phyloP scores from a whole-genome alignment of 2,329 filamentous ascomycete species.

The Paecilomyces formosus region DNA sequence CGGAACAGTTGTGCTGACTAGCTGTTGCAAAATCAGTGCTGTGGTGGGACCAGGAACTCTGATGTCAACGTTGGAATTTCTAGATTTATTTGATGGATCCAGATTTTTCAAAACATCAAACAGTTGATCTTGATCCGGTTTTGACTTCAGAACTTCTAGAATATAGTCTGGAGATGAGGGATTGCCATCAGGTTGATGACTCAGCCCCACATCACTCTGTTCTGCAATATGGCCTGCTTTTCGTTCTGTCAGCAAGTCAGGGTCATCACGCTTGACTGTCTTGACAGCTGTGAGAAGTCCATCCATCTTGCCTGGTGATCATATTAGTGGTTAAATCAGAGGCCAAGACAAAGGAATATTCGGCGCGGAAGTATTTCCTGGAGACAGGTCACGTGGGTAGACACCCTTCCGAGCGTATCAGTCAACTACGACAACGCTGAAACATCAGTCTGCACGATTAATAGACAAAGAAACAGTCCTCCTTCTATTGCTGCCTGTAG shows the following conservation, averaged over 20 bases:
- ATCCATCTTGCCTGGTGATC: conserved; percentile 22
- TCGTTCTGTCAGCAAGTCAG: conserved; percentile 10
- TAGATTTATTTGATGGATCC: conserved; percentile 23
- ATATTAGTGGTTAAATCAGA: neutral
- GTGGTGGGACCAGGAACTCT: conserved; percentile 57
- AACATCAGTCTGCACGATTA: neutral
- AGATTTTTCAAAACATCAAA: conserved; percentile 23
- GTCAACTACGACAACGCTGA: neutral
- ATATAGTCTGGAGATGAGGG: conserved; percentile 21
- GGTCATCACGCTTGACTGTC: conserved; percentile 20
- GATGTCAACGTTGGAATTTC: conserved; percentile 43
- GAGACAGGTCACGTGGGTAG: neutral
- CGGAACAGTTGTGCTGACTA: conserved; percentile 68
- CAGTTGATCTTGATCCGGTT: conserved; percentile 29
- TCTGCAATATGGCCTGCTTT: conserved; percentile 2
- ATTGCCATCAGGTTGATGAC: conserved; percentile 10
- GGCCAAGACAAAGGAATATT: neutral
- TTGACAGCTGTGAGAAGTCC: conserved; percentile 32
- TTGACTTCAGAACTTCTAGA: conserved; percentile 31
- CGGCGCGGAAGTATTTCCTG: neutral
- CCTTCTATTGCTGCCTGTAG: neutral
- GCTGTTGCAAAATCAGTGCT: conserved; percentile 65
- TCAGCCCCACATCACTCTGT: conserved; percentile 4
- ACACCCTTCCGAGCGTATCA: neutral
- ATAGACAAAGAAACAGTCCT: neutral